Evolutionary conservation across 805 yeast species (phyloP).

Genomic region (Tetrapisispora fleetii): DNA sequence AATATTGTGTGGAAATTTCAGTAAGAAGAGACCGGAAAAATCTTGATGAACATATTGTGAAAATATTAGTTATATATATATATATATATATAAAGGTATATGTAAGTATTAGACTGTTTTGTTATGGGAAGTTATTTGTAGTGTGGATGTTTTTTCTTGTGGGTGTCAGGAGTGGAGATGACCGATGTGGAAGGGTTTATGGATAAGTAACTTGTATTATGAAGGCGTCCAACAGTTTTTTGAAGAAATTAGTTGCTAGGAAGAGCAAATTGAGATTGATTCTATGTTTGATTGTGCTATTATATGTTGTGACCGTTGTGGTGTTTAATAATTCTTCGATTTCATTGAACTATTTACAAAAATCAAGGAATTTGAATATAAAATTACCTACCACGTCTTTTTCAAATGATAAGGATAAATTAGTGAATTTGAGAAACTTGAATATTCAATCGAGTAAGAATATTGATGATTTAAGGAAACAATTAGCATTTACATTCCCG

Average conservation of each 20-base stretch:
- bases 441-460: not conserved
- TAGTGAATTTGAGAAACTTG: slow-evolving; percentile 13
- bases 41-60: too few species aligned
- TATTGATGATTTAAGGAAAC: slow-evolving; percentile 27
- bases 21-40: too few species aligned
- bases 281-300: not conserved
- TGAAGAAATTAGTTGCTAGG: not conserved
- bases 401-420: slow-evolving; percentile 1
- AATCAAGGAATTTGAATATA: not conserved
- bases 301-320: not conserved
- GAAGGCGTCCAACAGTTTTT: not conserved
- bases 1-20: too few species aligned
- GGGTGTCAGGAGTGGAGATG: not conserved
- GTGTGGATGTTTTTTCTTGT: too few species aligned
- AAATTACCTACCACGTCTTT: slow-evolving; percentile 21
- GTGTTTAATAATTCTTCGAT: not conserved
- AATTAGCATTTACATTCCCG: slow-evolving; percentile 63
- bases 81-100: too few species aligned
- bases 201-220: not conserved
- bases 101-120: too few species aligned
- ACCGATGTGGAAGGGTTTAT: not conserved
- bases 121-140: too few species aligned
- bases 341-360: not conserved
- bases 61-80: too few species aligned
- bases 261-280: not conserved